Percentiles rank a stretch among this genome's conserved stretches.
Evolutionary conservation across 225 moss, liverwort and hornwort species (phyloP).

Genomic region (Thuidium tamariscinum): DNA sequence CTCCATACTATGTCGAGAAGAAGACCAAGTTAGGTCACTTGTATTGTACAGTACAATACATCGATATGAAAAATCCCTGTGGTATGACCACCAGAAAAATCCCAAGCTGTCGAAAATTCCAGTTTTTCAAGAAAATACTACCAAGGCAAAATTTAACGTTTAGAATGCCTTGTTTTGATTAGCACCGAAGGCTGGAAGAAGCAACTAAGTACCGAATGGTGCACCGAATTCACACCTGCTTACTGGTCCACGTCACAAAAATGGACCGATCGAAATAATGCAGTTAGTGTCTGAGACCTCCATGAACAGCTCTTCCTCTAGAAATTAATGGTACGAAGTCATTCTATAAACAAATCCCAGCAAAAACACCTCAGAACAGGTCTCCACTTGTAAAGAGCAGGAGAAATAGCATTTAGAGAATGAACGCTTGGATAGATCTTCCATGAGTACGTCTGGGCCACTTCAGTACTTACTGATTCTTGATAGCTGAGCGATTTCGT

Average conservation of each 20-base stretch:
- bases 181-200: not conserved
- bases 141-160: not conserved
- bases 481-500: slow-evolving; percentile 43
- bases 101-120: not conserved
- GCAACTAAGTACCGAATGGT: not conserved
- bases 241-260: not conserved
- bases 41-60: not conserved
- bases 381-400: not conserved
- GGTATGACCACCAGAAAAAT: not conserved
- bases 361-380: not conserved
- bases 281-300: not conserved
- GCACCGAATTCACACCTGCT: not conserved
- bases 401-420: not conserved
- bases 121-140: not conserved
- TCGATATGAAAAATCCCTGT: not conserved
- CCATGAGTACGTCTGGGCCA: not conserved
- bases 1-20: not conserved
- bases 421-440: not conserved
- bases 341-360: not conserved
- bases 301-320: not conserved
- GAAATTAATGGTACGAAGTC: not conserved
- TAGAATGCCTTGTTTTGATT: not conserved
- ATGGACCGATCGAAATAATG: not conserved
- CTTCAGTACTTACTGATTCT: not conserved
- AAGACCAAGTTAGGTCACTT: not conserved